These are phyloP conservation scores for Lentinula raphanica DNA, from an alignment of 768 basidiomycete species.

Conservation along the genomic window DNA sequence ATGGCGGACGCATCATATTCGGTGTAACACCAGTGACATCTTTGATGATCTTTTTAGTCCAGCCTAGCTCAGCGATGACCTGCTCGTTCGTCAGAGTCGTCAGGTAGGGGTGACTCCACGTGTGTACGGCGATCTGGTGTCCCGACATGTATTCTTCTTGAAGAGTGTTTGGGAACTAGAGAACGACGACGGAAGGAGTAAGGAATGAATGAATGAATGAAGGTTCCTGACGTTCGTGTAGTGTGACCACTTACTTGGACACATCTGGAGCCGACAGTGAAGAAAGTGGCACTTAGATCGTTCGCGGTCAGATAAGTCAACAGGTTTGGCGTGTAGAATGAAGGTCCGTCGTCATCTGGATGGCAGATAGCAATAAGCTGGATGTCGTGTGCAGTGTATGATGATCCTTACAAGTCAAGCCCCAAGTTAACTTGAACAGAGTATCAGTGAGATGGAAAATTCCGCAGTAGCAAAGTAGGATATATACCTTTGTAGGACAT, in stretches of 20 bases:
- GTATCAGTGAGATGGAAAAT: conserved; percentile 19
- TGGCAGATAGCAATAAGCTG: background rate
- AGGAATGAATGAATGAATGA: background rate
- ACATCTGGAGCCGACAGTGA: conserved; percentile 73
- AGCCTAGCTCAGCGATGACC: conserved; percentile 85
- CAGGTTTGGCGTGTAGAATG: conserved; percentile 69
- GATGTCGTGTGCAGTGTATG: background rate
- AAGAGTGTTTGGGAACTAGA: conserved; percentile 39
- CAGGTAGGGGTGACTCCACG: conserved; percentile 61
- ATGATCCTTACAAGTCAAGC: conserved; percentile 13
- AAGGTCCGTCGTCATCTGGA: conserved; percentile 75
- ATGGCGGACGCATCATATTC: conserved; percentile 77
- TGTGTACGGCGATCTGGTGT: conserved; percentile 72
- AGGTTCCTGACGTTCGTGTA: background rate
- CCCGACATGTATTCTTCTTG: conserved; percentile 72
- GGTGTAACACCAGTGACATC: conserved; percentile 78
- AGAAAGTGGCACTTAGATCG: conserved; percentile 79
- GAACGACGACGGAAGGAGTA: too few species aligned
- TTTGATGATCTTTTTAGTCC: conserved; percentile 81
- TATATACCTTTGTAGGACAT: conserved; percentile 57
- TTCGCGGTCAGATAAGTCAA: conserved; percentile 61
- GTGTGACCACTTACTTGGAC: background rate
- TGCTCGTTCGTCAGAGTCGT: conserved; percentile 75
- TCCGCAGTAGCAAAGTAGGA: background rate
- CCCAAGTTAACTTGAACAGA: conserved; percentile 51